Evolutionary conservation across 306 rosid species (phyloP).

Genomic region (Cucurbita argyrosperma): DNA sequence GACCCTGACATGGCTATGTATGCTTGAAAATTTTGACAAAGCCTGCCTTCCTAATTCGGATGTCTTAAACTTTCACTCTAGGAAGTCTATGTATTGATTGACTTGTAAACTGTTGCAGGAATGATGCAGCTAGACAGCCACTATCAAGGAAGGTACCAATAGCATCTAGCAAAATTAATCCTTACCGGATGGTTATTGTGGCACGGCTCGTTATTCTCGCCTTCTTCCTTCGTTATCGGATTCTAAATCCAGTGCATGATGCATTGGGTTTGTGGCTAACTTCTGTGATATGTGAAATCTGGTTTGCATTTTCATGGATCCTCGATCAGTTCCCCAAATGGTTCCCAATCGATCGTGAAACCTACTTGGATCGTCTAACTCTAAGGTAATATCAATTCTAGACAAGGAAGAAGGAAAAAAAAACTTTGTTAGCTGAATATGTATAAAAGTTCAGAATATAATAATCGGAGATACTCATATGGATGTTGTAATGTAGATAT

Average conservation of each 20-base stretch:
- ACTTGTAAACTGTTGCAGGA: constrained; percentile 34
- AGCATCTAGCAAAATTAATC: constrained; percentile 83
- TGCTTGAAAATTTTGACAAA: neutral
- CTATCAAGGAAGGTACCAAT: constrained; percentile 87
- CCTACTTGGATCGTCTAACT: constrained; percentile 85
- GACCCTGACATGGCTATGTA: constrained; percentile 78
- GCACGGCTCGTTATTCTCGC: constrained; percentile 63
- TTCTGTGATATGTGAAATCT: constrained; percentile 76
- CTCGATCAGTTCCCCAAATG: constrained; percentile 96
- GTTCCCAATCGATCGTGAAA: constrained; percentile 87
- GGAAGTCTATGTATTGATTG: neutral
- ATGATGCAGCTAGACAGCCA: constrained; percentile 89
- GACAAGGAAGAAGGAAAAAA: neutral
- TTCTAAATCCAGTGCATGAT: constrained; percentile 70
- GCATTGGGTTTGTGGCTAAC: constrained; percentile 83
- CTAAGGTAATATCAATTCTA: constrained; percentile 28
- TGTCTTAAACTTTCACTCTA: neutral
- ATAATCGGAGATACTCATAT: neutral
- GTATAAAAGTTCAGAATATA: neutral
- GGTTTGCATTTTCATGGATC: constrained; percentile 95
- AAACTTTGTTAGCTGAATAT: neutral
- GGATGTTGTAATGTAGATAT: constrained; percentile 37
- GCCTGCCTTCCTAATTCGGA: neutral
- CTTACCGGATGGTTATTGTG: constrained; percentile 91
- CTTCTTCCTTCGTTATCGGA: constrained; percentile 59